Evolutionary conservation across 345 rosid genomes (phyloP).

Genomic region (Litchi chinensis): DNA sequence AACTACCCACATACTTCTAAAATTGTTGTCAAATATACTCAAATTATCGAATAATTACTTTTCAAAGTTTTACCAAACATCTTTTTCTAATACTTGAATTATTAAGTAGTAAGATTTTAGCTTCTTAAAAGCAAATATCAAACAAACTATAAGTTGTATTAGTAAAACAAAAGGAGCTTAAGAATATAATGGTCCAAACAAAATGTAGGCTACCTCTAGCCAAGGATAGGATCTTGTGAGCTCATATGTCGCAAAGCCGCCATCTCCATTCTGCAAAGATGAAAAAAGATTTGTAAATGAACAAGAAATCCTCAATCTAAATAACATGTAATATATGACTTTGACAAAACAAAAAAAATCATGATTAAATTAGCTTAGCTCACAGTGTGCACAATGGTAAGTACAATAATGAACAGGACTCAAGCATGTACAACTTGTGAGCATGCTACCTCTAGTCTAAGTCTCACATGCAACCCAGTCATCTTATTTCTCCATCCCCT

Average conservation of each 20-base stretch:
- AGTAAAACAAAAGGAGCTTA: neutral
- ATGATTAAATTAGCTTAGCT: slow-evolving; percentile 11
- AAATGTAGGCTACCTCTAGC: slow-evolving; percentile 71
- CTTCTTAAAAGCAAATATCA: no score
- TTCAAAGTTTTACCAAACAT: no score
- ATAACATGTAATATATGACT: slow-evolving; percentile 4
- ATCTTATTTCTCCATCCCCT: neutral
- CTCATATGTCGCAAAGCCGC: slow-evolving; percentile 90
- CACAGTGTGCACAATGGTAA: neutral
- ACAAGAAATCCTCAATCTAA: neutral
- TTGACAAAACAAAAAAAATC: neutral
- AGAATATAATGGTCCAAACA: slow-evolving; percentile 5
- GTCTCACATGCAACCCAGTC: neutral
- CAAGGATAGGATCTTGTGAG: slow-evolving; percentile 86
- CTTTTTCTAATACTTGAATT: no score
- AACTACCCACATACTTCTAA: no score
- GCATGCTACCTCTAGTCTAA: neutral
- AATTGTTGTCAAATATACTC: no score
- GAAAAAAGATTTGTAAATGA: slow-evolving; percentile 5
- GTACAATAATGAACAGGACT: neutral
- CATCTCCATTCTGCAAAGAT: slow-evolving; percentile 67
- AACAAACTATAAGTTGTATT: neutral
- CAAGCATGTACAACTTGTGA: neutral
- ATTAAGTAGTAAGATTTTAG: no score
- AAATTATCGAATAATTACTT: no score